Percentiles rank a stretch among this genome's conserved stretches.
These are phyloP conservation scores for Echeveria elegans DNA, from an alignment of 164 flowering plant species.

Conservation along the genomic window DNA sequence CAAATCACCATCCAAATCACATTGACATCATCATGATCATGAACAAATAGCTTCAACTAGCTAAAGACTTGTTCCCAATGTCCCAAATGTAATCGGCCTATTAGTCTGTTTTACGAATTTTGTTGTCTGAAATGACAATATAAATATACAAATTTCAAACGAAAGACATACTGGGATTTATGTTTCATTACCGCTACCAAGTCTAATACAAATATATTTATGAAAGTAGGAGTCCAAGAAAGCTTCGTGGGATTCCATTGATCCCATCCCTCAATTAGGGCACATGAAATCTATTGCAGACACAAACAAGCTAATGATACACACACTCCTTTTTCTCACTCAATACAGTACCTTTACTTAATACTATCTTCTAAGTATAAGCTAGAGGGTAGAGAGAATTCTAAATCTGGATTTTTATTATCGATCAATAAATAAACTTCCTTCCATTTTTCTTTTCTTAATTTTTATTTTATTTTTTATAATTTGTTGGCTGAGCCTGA, in stretches of 20 bases:
- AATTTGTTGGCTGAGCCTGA: not conserved
- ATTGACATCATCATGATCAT: not conserved
- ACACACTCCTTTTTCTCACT: constrained; percentile 1
- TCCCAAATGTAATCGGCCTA: not conserved
- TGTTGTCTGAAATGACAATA: too few relatives aligned
- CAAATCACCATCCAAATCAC: not conserved
- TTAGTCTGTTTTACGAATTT: not conserved
- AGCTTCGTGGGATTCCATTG: not conserved
- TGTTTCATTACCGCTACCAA: too few relatives aligned
- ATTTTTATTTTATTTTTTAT: too few relatives aligned
- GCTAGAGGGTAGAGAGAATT: not conserved
- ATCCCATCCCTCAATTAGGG: not conserved
- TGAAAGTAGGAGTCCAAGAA: not conserved
- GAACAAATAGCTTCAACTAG: not conserved
- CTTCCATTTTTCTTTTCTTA: too few relatives aligned
- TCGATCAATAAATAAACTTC: not conserved
- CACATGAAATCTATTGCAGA: not conserved
- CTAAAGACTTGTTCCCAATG: not conserved
- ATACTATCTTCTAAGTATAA: not conserved
- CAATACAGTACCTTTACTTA: not conserved
- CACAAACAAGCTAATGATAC: not conserved
- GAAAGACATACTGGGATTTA: not conserved
- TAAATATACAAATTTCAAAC: too few relatives aligned
- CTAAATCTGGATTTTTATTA: not conserved
- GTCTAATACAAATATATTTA: too few relatives aligned